These are phyloP conservation scores for Stylonectria norvegica DNA, from an alignment of 2,329 filamentous ascomycete species.

Conservation along the genomic window DNA sequence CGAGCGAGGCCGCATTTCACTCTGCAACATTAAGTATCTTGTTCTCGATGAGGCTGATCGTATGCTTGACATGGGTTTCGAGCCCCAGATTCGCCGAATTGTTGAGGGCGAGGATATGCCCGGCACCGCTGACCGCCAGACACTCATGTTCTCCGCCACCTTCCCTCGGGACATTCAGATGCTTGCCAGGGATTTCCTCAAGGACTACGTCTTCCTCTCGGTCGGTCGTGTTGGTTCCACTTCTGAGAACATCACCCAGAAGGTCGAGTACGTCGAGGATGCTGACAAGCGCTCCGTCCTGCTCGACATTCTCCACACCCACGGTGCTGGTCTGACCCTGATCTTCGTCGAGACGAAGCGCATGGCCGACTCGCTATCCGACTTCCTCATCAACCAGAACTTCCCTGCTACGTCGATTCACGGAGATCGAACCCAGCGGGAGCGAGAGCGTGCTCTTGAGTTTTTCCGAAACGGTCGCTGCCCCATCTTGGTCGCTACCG, in stretches of 20 bases:
- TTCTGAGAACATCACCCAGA: conserved; percentile 99
- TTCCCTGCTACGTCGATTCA: conserved; percentile 99
- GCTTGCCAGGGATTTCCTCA: conserved; percentile 96
- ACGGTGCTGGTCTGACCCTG: conserved; percentile 82
- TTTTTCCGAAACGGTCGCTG: conserved; percentile 96
- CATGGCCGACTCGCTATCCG: conserved; percentile 96
- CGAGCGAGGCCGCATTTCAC: conserved; percentile 95
- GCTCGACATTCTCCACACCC: conserved; percentile 94
- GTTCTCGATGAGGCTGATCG: conserved; percentile 98
- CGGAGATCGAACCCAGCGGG: conserved; percentile 95
- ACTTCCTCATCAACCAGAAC: conserved; percentile 97
- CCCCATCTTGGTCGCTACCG: conserved; percentile 94
- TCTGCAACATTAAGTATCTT: conserved; percentile 98
- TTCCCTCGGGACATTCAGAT: conserved; percentile 99
- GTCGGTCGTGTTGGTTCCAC: conserved; percentile 98
- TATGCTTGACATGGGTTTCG: conserved; percentile 99
- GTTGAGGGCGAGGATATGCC: conserved; percentile 99
- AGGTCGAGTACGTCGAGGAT: conserved; percentile 97
- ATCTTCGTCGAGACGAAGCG: conserved; percentile 99
- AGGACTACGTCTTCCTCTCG: conserved; percentile 98
- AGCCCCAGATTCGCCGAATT: conserved; percentile 97
- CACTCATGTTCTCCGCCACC: conserved; percentile 99
- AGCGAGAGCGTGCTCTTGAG: conserved; percentile 96
- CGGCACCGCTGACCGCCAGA: conserved; percentile 76
- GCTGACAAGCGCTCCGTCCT: conserved; percentile 96